A percentile compares a stretch with the other conserved stretches of the same genome.
Conservation (phyloP, 1,284 basidiomycete species). For the Apiotrichum veenhuisii region DNA sequence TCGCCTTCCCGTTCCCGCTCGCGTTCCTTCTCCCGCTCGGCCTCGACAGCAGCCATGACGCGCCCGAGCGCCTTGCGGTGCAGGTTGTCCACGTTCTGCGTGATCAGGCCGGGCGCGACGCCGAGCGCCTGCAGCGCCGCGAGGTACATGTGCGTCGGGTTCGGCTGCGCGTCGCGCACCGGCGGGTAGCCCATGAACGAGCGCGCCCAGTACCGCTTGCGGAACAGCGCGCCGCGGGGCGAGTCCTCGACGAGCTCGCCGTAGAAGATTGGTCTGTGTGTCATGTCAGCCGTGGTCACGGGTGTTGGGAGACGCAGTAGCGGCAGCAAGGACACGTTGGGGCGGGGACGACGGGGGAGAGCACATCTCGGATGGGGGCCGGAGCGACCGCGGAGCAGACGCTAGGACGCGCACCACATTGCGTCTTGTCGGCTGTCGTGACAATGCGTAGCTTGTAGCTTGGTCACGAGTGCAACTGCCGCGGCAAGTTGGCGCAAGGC, state of each 20-base stretch:
- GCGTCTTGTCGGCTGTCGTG: too few relatives aligned
- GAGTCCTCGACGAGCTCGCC: slow-evolving; percentile 73
- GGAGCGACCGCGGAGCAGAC: too few relatives aligned
- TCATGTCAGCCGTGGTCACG: too few relatives aligned
- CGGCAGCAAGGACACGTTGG: too few relatives aligned
- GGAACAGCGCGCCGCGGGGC: slow-evolving; percentile 64
- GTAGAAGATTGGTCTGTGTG: slow-evolving; percentile 55
- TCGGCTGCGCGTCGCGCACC: slow-evolving; percentile 72
- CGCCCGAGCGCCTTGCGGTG: slow-evolving; percentile 67
- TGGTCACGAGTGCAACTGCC: too few relatives aligned
- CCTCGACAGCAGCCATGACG: slow-evolving; percentile 17
- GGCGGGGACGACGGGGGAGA: background rate
- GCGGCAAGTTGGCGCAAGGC: too few relatives aligned
- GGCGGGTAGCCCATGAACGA: slow-evolving; percentile 70
- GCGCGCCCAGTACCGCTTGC: slow-evolving; percentile 62
- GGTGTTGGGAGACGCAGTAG: too few relatives aligned
- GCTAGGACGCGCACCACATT: too few relatives aligned
- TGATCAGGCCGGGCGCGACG: slow-evolving; percentile 65
- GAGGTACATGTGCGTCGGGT: slow-evolving; percentile 79
- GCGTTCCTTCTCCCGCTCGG: too few relatives aligned
- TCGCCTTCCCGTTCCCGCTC: too few relatives aligned
- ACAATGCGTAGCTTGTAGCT: too few relatives aligned
- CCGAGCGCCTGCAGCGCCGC: slow-evolving; percentile 72
- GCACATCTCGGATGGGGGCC: too few relatives aligned
- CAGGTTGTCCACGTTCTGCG: slow-evolving; percentile 86